Evolutionary conservation across 2,329 filamentous ascomycete species (phyloP).

Genomic region (Cladosporium austrohemisphaericum): DNA sequence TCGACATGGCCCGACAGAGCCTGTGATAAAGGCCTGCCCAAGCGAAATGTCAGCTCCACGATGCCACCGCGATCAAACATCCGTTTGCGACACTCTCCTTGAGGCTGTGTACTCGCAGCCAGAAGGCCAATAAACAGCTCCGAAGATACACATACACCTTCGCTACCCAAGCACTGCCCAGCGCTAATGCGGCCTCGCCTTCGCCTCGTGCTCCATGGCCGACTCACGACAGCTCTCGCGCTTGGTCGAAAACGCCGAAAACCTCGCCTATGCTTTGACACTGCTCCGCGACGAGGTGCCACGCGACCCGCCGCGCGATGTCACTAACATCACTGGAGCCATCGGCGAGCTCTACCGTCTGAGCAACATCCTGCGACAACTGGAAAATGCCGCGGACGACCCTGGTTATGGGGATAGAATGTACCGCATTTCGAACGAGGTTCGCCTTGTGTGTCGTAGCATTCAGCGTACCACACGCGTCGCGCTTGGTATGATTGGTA

Average conservation of each 20-base stretch:
- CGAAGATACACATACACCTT: neutral
- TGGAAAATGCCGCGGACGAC: conserved; percentile 44
- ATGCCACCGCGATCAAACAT: neutral
- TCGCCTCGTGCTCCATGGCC: conserved; percentile 8
- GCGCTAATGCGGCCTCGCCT: conserved; percentile 12
- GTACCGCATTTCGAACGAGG: conserved; percentile 43
- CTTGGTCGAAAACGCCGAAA: conserved; percentile 49
- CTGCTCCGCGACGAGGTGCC: conserved; percentile 40
- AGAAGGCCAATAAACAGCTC: neutral
- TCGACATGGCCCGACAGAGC: neutral
- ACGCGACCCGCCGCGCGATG: conserved; percentile 35
- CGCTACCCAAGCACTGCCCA: neutral
- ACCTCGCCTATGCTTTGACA: conserved; percentile 50
- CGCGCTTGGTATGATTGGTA: conserved; percentile 45
- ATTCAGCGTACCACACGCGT: conserved; percentile 51
- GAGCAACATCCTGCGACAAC: conserved; percentile 46
- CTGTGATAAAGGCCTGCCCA: neutral
- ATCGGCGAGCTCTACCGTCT: conserved; percentile 55
- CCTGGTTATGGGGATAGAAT: conserved; percentile 39
- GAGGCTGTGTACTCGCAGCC: neutral
- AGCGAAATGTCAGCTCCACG: neutral
- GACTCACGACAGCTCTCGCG: conserved; percentile 27
- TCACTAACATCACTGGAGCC: conserved; percentile 51
- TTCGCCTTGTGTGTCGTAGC: conserved; percentile 48
- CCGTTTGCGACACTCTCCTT: neutral